A percentile compares a stretch with the other conserved stretches of the same genome.
Conservation (phyloP, 1,284 basidiomycete species). For the Mycosarcoma mackinlayi region DNA sequence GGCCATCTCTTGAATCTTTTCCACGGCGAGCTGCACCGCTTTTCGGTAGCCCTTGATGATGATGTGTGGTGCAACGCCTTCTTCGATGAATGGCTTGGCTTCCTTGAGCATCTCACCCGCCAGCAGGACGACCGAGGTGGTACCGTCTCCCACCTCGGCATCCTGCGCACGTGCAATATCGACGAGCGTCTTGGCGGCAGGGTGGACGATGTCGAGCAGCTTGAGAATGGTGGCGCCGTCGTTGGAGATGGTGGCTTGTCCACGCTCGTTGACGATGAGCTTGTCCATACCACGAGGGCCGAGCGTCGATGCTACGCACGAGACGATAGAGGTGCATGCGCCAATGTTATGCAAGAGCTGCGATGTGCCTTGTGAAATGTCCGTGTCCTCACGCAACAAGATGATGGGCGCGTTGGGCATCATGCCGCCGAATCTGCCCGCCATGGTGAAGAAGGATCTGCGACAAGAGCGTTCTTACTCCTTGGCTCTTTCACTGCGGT, state of each 20-base stretch:
- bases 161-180: slow-evolving; percentile 98
- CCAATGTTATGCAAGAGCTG: slow-evolving; percentile 95
- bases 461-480: background rate
- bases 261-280: slow-evolving; percentile 76
- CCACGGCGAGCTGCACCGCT: slow-evolving; percentile 85
- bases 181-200: slow-evolving; percentile 93
- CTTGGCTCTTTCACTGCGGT: slow-evolving; percentile 5
- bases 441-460: slow-evolving; percentile 23
- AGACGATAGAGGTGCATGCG: slow-evolving; percentile 63
- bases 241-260: slow-evolving; percentile 94
- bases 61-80: slow-evolving; percentile 95
- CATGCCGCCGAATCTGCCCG: slow-evolving; percentile 56
- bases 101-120: slow-evolving; percentile 96
- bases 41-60: slow-evolving; percentile 96
- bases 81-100: slow-evolving; percentile 89
- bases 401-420: slow-evolving; percentile 63
- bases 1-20: slow-evolving; percentile 89
- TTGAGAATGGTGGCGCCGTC: slow-evolving; percentile 98
- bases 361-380: slow-evolving; percentile 92
- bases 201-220: slow-evolving; percentile 95
- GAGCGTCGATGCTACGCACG: slow-evolving; percentile 81
- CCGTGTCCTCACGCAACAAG: slow-evolving; percentile 79
- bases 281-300: slow-evolving; percentile 99
- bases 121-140: slow-evolving; percentile 91
- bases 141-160: slow-evolving; percentile 97